These are phyloP conservation scores for Xylaria sp. DNA, from an alignment of 2,329 filamentous ascomycete species.

Conservation along the genomic window DNA sequence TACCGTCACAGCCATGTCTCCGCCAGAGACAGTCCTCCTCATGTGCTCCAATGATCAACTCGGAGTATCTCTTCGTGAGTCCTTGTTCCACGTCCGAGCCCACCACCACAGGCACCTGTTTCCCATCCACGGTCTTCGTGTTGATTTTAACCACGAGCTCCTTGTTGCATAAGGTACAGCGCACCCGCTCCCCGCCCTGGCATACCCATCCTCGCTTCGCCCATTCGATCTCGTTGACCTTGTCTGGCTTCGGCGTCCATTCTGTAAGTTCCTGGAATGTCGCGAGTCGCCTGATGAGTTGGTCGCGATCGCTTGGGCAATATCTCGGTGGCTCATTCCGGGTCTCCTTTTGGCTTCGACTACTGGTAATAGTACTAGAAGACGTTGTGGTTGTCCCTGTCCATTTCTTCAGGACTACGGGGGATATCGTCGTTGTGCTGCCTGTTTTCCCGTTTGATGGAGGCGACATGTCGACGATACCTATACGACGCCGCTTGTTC, in stretches of 20 bases:
- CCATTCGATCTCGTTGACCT: conserved; percentile 90
- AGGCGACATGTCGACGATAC: conserved; percentile 48
- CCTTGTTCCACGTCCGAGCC: conserved; percentile 71
- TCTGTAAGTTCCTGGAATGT: conserved; percentile 90
- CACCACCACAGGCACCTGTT: conserved; percentile 57
- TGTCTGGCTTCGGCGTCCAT: conserved; percentile 91
- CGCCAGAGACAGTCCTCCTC: conserved; percentile 85
- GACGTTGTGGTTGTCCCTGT: conserved; percentile 34
- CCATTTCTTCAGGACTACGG: conserved; percentile 51
- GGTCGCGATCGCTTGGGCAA: conserved; percentile 82
- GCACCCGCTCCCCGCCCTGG: conserved; percentile 80
- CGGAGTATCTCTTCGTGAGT: conserved; percentile 76
- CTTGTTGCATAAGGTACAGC: conserved; percentile 83
- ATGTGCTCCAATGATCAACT: conserved; percentile 76
- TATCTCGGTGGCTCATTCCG: conserved; percentile 66
- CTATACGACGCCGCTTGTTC: conserved; percentile 60
- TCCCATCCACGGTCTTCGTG: conserved; percentile 61
- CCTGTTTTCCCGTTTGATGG: conserved; percentile 40
- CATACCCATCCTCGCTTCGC: conserved; percentile 93
- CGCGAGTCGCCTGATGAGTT: conserved; percentile 79
- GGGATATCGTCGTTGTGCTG: conserved; percentile 46
- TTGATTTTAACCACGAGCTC: conserved; percentile 83
- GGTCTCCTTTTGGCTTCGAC: conserved; percentile 36
- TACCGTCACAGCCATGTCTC: conserved; percentile 85
- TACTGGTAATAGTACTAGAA: conserved; percentile 31